Evolutionary conservation across 2,329 filamentous ascomycete genomes (phyloP), one percentile per base, ranked within the genome.

Genomic region (Claviceps pazoutovae): DNA sequence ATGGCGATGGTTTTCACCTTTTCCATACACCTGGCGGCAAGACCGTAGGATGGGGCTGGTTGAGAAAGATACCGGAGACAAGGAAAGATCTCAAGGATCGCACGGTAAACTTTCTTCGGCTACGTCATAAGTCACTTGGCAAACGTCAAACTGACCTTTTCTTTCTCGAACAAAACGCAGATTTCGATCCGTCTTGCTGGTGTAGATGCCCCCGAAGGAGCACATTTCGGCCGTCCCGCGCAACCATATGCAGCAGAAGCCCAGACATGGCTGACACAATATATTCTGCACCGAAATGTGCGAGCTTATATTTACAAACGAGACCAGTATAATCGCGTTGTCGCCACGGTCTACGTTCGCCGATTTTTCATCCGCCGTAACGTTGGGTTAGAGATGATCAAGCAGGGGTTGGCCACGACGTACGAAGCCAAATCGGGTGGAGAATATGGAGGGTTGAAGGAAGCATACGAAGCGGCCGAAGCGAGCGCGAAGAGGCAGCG

Each of bases 11-110:
- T 64, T 96, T 98, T 66, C 85, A 93, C 59, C 67, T 98, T 47
- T 98, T 85, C 65, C 93, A 98, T 66, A 97, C 89, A 0, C 93
- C 93, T 0, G 91, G 91, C n/a, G 93, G 93, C 11, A 77, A 82
- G 57, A 67, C 90, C 49, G 77, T 84, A 11, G 93, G 93, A 50
- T 98, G 93, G 93, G 89, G 86, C n/a, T 95, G 88, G 88, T 62
- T 93, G 56, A 83, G 88, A 61, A 82, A 70, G 53, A 76, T 95
- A 6, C 90, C 89, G 1, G 74, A 71, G 13, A 79, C 76, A 53
- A 84, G 77, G 63, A 79, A 83, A 53, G 78, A 81, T 34, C 69
- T 95, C 55, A 87, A 79, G 63, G 82, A 84, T 54, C 82, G 84
- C 58, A 96, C 90, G 54, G 88, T 94, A 74, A 46, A 30, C 5